Percentiles rank a stretch among this genome's conserved stretches.
Evolutionary conservation across 31 red algal genomes (phyloP).

Genomic region (Asparagopsis taxiformis): DNA sequence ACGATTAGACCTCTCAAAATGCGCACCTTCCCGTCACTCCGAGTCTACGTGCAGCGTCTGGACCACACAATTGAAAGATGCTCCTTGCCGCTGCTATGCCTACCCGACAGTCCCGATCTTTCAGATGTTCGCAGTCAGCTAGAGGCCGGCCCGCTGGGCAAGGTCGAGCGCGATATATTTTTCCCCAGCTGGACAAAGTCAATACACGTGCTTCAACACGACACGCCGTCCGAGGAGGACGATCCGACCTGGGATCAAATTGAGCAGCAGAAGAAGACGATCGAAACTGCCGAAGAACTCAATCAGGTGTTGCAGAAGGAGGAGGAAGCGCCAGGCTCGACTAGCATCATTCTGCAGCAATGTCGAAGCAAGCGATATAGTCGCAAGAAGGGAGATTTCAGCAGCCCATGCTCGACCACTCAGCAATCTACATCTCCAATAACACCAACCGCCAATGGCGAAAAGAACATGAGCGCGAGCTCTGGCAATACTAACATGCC

Average conservation of each 20-base stretch:
- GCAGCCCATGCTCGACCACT: neutral
- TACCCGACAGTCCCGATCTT: conserved; percentile 30
- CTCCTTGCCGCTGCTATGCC: conserved; percentile 25
- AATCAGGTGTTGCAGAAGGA: conserved; percentile 40
- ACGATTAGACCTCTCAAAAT: too few species aligned
- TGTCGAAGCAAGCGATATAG: conserved; percentile 73
- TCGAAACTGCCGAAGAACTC: conserved; percentile 35
- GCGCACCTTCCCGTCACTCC: conserved; percentile 29
- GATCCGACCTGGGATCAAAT: conserved; percentile 20
- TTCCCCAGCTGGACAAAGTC: conserved; percentile 72
- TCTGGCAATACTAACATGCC: neutral
- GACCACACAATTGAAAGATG: conserved; percentile 33
- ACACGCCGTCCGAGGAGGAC: neutral
- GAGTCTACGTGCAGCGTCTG: conserved; percentile 42
- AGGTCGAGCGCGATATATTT: conserved; percentile 63
- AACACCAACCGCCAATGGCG: neutral
- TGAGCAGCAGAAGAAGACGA: conserved; percentile 20
- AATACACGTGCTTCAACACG: conserved; percentile 36
- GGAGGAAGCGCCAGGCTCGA: conserved; percentile 17
- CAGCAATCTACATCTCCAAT: neutral
- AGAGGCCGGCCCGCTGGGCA: conserved; percentile 30
- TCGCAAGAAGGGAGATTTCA: conserved; percentile 35
- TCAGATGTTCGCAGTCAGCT: conserved; percentile 34
- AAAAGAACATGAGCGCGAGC: neutral
- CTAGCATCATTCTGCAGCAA: conserved; percentile 50